Percentiles rank a stretch among this genome's conserved stretches.
phyloP scores from a whole-genome alignment of 306 rosid genomes.

The Fagus sylvatica region DNA sequence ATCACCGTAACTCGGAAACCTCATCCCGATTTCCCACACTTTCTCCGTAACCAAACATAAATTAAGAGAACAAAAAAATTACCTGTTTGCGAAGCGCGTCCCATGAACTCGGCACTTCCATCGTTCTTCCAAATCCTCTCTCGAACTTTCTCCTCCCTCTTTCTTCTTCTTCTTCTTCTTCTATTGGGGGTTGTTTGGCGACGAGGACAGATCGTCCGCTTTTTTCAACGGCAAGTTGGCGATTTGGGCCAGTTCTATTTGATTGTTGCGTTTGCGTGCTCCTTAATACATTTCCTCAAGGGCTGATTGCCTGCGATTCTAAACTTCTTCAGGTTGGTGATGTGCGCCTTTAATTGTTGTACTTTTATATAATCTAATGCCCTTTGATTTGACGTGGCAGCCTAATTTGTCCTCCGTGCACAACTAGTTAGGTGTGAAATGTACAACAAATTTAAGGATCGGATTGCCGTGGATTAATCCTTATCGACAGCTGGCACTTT shows the following conservation, averaged over 20 bases:
- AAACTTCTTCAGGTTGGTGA: too few species aligned
- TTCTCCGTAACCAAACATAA: constrained; percentile 5
- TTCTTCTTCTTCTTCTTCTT: background rate
- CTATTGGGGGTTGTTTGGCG: constrained; percentile 42
- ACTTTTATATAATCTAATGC: too few species aligned
- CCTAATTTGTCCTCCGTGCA: too few species aligned
- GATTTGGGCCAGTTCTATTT: background rate
- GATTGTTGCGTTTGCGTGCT: constrained; percentile 16
- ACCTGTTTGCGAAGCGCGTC: constrained; percentile 98
- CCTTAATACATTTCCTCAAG: constrained; percentile 3
- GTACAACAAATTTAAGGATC: too few species aligned
- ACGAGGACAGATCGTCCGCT: constrained; percentile 56
- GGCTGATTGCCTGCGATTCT: background rate
- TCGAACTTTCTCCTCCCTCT: background rate
- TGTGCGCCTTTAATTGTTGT: too few species aligned
- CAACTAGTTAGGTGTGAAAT: too few species aligned
- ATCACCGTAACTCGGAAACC: background rate
- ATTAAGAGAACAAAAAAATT: background rate
- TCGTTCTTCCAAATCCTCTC: constrained; percentile 28
- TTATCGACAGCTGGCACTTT: too few species aligned
- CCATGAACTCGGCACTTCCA: constrained; percentile 90
- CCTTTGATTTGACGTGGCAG: too few species aligned
- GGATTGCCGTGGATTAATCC: too few species aligned
- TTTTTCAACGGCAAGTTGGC: constrained; percentile 40
- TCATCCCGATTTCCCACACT: background rate